Conservation (phyloP, 805 yeast genomes). For the Pichia rugopelliculosa region DNA sequence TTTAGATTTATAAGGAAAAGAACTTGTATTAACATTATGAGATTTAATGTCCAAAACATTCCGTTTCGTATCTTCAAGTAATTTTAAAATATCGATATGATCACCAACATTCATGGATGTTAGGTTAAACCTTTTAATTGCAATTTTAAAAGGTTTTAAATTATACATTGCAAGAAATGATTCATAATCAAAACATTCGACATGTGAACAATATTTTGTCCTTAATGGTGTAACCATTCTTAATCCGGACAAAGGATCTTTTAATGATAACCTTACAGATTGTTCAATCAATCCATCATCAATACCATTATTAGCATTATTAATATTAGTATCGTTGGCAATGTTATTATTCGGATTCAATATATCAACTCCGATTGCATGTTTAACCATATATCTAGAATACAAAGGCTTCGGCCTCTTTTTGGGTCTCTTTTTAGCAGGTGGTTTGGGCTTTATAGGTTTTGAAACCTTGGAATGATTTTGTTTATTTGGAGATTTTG, state of each 20-base stretch:
- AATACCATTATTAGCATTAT: slow-evolving; percentile 9
- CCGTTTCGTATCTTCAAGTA: slow-evolving; percentile 24
- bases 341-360: slow-evolving; percentile 14
- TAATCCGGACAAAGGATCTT: slow-evolving; percentile 29
- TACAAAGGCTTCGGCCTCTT: slow-evolving; percentile 9
- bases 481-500: neutral
- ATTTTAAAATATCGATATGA: slow-evolving; percentile 15
- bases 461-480: neutral
- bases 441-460: neutral
- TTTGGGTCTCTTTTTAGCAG: slow-evolving; percentile 1
- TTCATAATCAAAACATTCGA: slow-evolving; percentile 30
- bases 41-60: slow-evolving; percentile 14
- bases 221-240: slow-evolving; percentile 26
- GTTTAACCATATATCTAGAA: slow-evolving; percentile 11
- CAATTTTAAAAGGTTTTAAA: slow-evolving; percentile 23
- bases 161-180: slow-evolving; percentile 25
- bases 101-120: slow-evolving; percentile 13
- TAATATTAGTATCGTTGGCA: neutral
- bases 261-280: slow-evolving; percentile 23
- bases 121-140: slow-evolving; percentile 13
- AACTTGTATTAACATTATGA: slow-evolving; percentile 19
- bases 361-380: slow-evolving; percentile 8
- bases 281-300: slow-evolving; percentile 27
- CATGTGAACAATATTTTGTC: slow-evolving; percentile 28
- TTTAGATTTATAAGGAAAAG: slow-evolving; percentile 19